Conservation (phyloP, 805 yeast species). For the Hanseniaspora lachancei region DNA sequence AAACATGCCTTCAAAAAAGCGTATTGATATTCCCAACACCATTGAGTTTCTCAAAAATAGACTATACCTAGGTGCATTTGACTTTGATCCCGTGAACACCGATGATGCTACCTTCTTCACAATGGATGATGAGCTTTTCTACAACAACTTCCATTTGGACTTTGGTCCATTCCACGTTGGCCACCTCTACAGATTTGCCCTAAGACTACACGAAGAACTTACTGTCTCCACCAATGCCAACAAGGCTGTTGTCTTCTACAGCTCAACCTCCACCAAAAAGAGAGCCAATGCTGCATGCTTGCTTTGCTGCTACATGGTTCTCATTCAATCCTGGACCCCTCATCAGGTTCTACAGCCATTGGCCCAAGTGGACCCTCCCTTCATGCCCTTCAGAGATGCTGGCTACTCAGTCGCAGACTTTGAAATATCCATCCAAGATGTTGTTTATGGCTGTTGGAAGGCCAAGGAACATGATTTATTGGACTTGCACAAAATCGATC, state of each 20-base stretch:
- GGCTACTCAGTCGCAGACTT: slow-evolving; percentile 94
- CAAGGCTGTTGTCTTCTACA: slow-evolving; percentile 82
- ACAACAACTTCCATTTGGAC: slow-evolving; percentile 89
- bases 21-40: slow-evolving; percentile 26
- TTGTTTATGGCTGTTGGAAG: slow-evolving; percentile 93
- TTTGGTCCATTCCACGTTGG: slow-evolving; percentile 95
- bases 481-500: slow-evolving; percentile 71
- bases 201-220: slow-evolving; percentile 76
- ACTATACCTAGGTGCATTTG: slow-evolving; percentile 83
- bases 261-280: slow-evolving; percentile 65
- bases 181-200: slow-evolving; percentile 87
- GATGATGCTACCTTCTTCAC: slow-evolving; percentile 71
- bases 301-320: slow-evolving; percentile 83
- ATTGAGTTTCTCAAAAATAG: slow-evolving; percentile 37
- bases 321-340: slow-evolving; percentile 96
- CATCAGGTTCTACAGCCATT: slow-evolving; percentile 94
- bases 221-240: slow-evolving; percentile 74
- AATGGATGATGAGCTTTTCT: slow-evolving; percentile 81
- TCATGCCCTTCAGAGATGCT: slow-evolving; percentile 92
- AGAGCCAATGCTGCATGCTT: slow-evolving; percentile 92
- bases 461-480: slow-evolving; percentile 86
- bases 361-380: slow-evolving; percentile 81
- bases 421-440: slow-evolving; percentile 83
- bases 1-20: slow-evolving; percentile 15
- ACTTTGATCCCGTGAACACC: slow-evolving; percentile 63